phyloP scores from a whole-genome alignment of 306 rosid species.

The Fragaria ananassa region DNA sequence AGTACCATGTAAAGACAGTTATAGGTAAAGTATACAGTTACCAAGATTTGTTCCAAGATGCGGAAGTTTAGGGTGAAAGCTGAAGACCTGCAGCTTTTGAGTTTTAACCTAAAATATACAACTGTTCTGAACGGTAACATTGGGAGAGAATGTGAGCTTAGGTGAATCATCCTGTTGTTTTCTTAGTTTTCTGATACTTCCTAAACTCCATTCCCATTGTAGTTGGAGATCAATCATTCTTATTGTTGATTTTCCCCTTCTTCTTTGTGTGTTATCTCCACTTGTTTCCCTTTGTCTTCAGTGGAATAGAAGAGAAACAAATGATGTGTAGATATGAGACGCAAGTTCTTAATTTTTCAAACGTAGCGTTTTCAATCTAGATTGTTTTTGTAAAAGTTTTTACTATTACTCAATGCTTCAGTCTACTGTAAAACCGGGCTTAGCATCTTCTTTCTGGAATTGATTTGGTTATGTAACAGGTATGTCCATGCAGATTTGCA shows the following conservation, averaged over 20 bases:
- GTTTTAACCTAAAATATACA: neutral
- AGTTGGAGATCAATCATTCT: neutral
- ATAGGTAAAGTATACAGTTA: neutral
- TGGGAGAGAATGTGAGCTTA: neutral
- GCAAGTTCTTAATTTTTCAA: neutral
- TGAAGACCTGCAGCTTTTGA: neutral
- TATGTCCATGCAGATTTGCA: constrained; percentile 95
- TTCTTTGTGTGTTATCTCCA: neutral
- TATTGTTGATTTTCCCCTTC: neutral
- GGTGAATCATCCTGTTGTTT: neutral
- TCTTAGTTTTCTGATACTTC: neutral
- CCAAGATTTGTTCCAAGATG: neutral
- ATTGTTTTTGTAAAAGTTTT: neutral
- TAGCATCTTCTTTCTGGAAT: constrained; percentile 31
- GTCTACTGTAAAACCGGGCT: constrained; percentile 14
- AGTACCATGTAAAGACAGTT: neutral
- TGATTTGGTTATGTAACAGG: constrained; percentile 47
- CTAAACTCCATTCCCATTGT: constrained; percentile 1
- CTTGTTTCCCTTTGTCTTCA: neutral
- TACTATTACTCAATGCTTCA: neutral
- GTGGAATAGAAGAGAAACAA: neutral
- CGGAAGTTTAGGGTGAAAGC: neutral
- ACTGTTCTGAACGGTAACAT: neutral
- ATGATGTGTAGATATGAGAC: neutral
- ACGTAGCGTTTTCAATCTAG: neutral